Evolutionary conservation across 176 grass and related monocot species (phyloP).

Genomic region (Carex pumila): DNA sequence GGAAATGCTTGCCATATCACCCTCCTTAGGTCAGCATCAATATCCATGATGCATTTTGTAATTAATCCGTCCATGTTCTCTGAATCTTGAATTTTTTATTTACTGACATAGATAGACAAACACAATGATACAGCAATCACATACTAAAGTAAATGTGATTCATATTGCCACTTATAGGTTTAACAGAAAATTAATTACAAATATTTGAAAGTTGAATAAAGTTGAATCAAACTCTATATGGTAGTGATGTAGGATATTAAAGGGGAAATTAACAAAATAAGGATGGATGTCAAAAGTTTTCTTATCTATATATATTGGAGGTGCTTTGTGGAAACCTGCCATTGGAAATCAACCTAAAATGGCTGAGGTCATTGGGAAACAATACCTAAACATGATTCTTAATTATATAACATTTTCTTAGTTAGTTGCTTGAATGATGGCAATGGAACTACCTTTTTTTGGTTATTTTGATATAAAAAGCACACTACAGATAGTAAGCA

Average conservation of each 20-base stretch:
- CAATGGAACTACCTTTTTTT: not conserved
- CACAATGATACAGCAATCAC: not conserved
- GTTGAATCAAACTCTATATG: not conserved
- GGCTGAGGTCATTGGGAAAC: not conserved
- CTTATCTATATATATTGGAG: slow-evolving; percentile 1
- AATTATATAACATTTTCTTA: not conserved
- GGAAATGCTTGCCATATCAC: slow-evolving; percentile 8
- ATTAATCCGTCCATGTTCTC: not conserved
- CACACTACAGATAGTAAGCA: not conserved
- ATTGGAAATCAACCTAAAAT: slow-evolving; percentile 3
- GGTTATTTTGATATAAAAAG: not conserved
- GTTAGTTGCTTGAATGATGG: not conserved
- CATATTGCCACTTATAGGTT: not conserved
- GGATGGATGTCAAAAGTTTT: not conserved
- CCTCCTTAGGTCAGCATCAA: not conserved
- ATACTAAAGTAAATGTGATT: not conserved
- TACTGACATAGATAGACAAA: not conserved
- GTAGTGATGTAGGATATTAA: not conserved
- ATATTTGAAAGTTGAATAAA: not conserved
- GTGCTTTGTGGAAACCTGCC: not conserved
- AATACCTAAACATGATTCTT: not conserved
- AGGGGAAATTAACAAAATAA: not conserved
- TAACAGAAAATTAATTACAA: not conserved
- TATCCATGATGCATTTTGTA: not conserved
- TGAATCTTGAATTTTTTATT: not conserved